These are phyloP conservation scores for Diaporthe ilicicola DNA, from an alignment of 2,329 filamentous ascomycete species.

Conservation along the genomic window DNA sequence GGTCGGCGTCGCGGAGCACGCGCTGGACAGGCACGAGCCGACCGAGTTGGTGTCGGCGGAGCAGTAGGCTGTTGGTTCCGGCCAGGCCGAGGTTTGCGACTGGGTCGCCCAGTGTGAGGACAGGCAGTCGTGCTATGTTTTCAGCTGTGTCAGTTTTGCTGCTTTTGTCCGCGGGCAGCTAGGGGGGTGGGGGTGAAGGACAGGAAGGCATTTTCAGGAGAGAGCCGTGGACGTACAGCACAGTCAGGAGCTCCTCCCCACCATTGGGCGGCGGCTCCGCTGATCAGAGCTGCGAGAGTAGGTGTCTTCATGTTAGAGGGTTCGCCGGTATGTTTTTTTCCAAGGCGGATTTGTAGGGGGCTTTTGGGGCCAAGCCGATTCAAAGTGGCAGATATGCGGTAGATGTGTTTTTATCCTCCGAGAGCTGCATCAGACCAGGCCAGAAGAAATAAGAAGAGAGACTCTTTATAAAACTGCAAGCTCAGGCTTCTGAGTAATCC, in stretches of 20 bases:
- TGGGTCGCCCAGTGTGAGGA: conserved; percentile 46
- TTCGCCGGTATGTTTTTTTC: not conserved
- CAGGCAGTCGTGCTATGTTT: conserved; percentile 51
- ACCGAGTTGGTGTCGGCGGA: conserved; percentile 40
- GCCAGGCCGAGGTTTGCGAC: conserved; percentile 40
- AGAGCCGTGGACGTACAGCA: conserved; percentile 45
- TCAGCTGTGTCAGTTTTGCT: conserved; percentile 14
- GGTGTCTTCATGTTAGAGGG: conserved; percentile 18
- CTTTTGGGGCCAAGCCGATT: not conserved
- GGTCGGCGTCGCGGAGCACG: conserved; percentile 43
- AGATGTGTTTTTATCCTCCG: not conserved
- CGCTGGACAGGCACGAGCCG: conserved; percentile 41
- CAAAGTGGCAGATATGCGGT: not conserved
- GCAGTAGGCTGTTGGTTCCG: conserved; percentile 44
- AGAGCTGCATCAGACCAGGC: not conserved
- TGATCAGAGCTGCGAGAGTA: conserved; percentile 24
- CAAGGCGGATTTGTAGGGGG: not conserved
- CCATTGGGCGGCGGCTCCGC: conserved; percentile 43
- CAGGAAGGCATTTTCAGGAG: not conserved
- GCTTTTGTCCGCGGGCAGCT: not conserved
- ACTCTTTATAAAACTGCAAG: not conserved
- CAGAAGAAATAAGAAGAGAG: not conserved
- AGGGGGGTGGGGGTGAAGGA: not conserved
- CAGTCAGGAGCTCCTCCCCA: conserved; percentile 51
- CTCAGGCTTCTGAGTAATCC: not conserved